Base-by-base conservation (phyloP, 345 rosid genomes). In the Nasturtium officinale region DNA sequence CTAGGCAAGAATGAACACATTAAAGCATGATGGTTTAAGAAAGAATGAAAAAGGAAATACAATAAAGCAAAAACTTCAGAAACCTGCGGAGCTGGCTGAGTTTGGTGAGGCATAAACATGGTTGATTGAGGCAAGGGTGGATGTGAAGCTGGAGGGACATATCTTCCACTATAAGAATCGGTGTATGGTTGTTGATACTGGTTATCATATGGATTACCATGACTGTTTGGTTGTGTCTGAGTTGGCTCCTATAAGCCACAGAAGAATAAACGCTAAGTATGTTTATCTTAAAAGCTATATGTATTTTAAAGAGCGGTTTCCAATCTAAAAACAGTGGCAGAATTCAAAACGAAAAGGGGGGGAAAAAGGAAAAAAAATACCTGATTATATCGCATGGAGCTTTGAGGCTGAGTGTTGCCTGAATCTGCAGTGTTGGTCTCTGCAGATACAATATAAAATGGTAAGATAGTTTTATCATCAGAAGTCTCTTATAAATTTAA, bases 81-180 rank as follows among this genome's bases (percentile, higher is more conserved):
- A 83, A 96, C 97, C 96, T 83, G 90, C 10, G 81, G 73, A 56
- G 73, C 79, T 74, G 81, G 89, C 79, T 87, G 83, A 53, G 86
- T 74, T 62, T 74, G 88, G n/a, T 87, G 82, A 72, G 91, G 96
- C 83, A 93, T 78, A 79, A 81, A 87, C 85, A 87, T 86, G 25
- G 80, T 64, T 35, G 89, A 80, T 69, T 78, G 77, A 17, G 75
- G 79, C 54, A 81, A 64, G 73, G 91, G 79, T 63, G 82, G 84
- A 74, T 68, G 79, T 7, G 74, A 67, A 46, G 77, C 42, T 78
- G 89, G 55, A 81, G 86, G 79, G 66, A 32, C 73, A 79, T 85
- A 91, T 65, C 78, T 86, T 77, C 78, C 73, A 66, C 12, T 84
- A 69, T 85, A 87, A 16, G 89, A 61, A 71, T 88, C 47, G 46